Conservation (phyloP, 192 early-diverging fungal species). For the Backusella westeae region DNA sequence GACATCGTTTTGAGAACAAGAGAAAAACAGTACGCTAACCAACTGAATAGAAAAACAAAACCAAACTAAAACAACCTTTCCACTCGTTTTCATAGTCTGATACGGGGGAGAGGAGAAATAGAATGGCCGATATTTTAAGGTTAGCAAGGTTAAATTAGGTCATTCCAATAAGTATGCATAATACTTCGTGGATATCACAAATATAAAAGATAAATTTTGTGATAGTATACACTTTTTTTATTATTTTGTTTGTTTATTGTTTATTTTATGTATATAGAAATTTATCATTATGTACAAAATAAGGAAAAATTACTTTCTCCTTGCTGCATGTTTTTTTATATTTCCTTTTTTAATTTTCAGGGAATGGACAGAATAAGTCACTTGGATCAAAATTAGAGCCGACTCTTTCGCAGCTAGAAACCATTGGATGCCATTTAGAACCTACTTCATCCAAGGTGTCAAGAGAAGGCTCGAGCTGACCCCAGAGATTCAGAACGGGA, state of each 20-base stretch:
- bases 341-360: not conserved
- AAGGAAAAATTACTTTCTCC: not conserved
- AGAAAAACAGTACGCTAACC: no score
- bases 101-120: not conserved
- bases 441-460: slow-evolving; percentile 28
- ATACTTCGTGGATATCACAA: no score
- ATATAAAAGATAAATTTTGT: no score
- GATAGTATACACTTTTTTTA: no score
- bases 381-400: slow-evolving; percentile 24
- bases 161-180: no score
- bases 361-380: slow-evolving; percentile 37
- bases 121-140: no score
- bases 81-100: not conserved
- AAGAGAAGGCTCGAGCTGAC: slow-evolving; percentile 14
- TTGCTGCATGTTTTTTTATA: not conserved
- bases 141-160: no score
- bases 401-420: slow-evolving; percentile 27
- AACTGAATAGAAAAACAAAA: no score
- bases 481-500: slow-evolving; percentile 50
- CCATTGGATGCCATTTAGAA: slow-evolving; percentile 36
- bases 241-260: not conserved
- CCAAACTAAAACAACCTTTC: not conserved
- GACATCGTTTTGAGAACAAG: no score
- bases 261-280: not conserved
- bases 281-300: not conserved